These are phyloP conservation scores for Lactifluus piperatus DNA, from an alignment of 768 basidiomycete species.

Conservation along the genomic window DNA sequence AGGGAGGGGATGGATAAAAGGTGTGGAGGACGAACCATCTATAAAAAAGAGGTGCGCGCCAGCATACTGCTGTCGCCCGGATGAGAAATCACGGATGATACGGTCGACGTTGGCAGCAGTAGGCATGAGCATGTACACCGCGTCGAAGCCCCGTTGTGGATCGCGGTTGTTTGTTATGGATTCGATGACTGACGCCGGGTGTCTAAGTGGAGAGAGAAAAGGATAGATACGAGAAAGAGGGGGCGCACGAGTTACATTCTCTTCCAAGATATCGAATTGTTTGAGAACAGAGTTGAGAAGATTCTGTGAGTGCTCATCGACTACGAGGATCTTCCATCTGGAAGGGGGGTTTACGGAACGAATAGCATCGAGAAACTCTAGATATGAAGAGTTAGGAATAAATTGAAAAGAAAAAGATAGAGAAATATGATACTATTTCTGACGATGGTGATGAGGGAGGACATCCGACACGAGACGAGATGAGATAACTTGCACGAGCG, in stretches of 20 bases:
- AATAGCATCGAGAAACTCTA: slow-evolving; percentile 84
- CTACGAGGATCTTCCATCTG: slow-evolving; percentile 96
- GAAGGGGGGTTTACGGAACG: slow-evolving; percentile 79
- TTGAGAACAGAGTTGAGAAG: slow-evolving; percentile 80
- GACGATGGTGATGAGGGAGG: slow-evolving; percentile 37
- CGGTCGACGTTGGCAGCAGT: slow-evolving; percentile 91
- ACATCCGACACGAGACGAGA: slow-evolving; percentile 6
- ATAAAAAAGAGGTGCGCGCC: slow-evolving; percentile 89
- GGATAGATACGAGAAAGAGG: not conserved
- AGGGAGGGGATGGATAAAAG: too few relatives aligned
- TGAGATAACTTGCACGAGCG: too few relatives aligned
- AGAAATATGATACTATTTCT: slow-evolving; percentile 30
- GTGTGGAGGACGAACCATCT: slow-evolving; percentile 49
- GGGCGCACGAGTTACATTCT: slow-evolving; percentile 88
- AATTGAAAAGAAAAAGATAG: not conserved
- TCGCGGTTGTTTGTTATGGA: slow-evolving; percentile 76
- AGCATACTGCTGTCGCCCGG: slow-evolving; percentile 61
- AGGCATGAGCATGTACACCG: slow-evolving; percentile 90
- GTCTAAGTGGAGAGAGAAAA: not conserved
- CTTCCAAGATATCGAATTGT: slow-evolving; percentile 88
- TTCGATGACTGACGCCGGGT: slow-evolving; percentile 68
- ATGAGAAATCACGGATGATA: slow-evolving; percentile 75
- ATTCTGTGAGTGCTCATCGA: slow-evolving; percentile 86
- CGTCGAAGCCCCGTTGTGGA: slow-evolving; percentile 80
- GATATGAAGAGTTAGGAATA: not conserved